Conservation (phyloP, 73 alveolate genomes). For the Stentor coeruleus region DNA sequence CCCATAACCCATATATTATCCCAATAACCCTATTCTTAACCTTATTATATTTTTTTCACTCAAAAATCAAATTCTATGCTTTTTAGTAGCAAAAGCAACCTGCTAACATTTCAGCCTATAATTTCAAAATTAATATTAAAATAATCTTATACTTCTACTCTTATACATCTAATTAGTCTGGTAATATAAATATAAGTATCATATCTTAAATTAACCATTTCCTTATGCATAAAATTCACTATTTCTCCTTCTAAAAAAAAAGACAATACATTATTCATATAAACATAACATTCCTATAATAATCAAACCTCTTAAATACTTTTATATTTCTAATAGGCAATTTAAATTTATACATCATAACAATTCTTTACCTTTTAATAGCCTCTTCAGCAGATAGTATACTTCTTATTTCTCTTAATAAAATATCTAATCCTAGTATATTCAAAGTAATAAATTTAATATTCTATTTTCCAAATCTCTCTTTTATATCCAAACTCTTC, state of each 20-base stretch:
- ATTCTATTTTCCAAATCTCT: background rate
- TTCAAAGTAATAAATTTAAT: background rate
- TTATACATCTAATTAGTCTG: background rate
- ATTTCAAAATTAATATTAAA: background rate
- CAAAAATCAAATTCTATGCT: background rate
- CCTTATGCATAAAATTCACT: background rate
- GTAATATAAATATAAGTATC: background rate
- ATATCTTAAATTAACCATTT: background rate
- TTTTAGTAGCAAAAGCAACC: background rate
- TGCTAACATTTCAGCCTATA: background rate
- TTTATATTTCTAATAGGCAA: background rate
- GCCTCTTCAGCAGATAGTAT: background rate
- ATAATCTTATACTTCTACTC: background rate
- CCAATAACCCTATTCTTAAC: too few relatives aligned
- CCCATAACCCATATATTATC: too few relatives aligned
- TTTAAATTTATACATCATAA: background rate
- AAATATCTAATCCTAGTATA: slow-evolving; percentile 11
- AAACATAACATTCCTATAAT: background rate
- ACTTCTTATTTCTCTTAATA: background rate
- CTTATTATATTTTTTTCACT: too few relatives aligned
- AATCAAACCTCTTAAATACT: background rate
- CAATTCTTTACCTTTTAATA: background rate
- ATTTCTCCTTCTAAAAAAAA: background rate
- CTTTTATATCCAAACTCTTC: background rate
- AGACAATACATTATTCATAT: too few relatives aligned